Conservation (phyloP, 2,329 filamentous ascomycete species). For the Aspergillus sojae region DNA sequence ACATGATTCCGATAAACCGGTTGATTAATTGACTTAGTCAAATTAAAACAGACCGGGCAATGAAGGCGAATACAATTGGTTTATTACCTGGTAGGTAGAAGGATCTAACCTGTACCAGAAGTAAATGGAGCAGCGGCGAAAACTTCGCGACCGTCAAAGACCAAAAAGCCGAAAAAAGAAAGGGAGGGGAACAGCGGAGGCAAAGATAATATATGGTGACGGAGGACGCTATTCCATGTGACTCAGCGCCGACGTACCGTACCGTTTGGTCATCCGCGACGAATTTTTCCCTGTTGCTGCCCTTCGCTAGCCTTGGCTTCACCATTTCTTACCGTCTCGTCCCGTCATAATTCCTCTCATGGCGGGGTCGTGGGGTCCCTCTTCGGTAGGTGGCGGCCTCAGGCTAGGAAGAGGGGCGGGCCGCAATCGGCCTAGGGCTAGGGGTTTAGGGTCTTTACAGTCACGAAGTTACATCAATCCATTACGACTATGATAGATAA, state of each 20-base stretch:
- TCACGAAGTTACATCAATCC: slow-evolving; percentile 13
- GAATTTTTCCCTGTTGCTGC: neutral
- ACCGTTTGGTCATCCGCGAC: neutral
- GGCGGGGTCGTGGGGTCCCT: slow-evolving; percentile 17
- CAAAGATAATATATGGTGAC: slow-evolving; percentile 20
- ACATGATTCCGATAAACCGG: neutral
- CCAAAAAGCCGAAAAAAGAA: slow-evolving; percentile 30
- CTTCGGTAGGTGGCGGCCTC: slow-evolving; percentile 20
- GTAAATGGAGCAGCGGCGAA: slow-evolving; percentile 30
- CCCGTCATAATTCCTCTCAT: slow-evolving; percentile 4
- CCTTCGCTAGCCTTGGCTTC: neutral
- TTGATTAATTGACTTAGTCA: neutral
- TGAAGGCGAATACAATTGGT: slow-evolving; percentile 3
- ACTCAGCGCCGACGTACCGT: slow-evolving; percentile 4
- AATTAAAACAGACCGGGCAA: neutral
- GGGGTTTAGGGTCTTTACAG: slow-evolving; percentile 19
- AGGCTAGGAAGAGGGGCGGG: slow-evolving; percentile 3
- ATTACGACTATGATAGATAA: neutral
- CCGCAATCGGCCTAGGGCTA: slow-evolving; percentile 26
- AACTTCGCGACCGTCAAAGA: slow-evolving; percentile 31
- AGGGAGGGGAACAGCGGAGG: slow-evolving; percentile 20
- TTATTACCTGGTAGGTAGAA: neutral
- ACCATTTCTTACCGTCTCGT: slow-evolving; percentile 5
- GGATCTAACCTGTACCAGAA: slow-evolving; percentile 11
- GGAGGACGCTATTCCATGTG: neutral